Conservation (phyloP, 169 alveolate species). For the Condylostoma magnum region DNA sequence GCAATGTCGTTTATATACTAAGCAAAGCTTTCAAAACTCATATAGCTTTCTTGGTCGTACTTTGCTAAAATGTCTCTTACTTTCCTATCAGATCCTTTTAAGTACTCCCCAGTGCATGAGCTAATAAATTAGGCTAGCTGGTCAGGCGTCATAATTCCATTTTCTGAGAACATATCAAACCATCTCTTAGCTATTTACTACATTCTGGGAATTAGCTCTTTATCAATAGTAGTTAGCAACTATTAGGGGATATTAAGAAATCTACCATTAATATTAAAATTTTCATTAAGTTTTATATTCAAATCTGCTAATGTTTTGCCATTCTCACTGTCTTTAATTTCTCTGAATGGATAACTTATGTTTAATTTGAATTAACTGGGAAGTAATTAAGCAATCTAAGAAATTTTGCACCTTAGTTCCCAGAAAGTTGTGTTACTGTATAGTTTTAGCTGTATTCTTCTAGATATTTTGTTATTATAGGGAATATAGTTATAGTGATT, state of each 20-base stretch:
- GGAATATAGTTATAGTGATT: constrained; percentile 28
- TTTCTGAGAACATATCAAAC: constrained; percentile 58
- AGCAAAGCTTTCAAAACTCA: constrained; percentile 48
- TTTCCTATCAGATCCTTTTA: constrained; percentile 49
- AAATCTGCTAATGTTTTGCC: constrained; percentile 67
- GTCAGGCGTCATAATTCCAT: constrained; percentile 54
- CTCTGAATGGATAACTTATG: constrained; percentile 34
- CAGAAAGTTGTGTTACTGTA: constrained; percentile 55
- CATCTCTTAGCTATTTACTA: constrained; percentile 50
- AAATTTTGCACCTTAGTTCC: constrained; percentile 47
- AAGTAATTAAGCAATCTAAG: constrained; percentile 28
- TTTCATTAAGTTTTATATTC: constrained; percentile 50
- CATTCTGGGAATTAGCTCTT: constrained; percentile 38
- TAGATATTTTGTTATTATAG: constrained; percentile 23
- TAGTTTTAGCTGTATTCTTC: constrained; percentile 43
- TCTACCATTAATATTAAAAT: constrained; percentile 34
- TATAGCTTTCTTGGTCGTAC: constrained; percentile 39
- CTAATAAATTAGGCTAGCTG: constrained; percentile 56
- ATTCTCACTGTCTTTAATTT: constrained; percentile 58
- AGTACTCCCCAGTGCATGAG: constrained; percentile 60
- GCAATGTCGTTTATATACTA: constrained; percentile 58
- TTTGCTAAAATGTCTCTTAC: constrained; percentile 35
- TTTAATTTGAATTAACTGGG: constrained; percentile 30
- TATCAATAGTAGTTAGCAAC: constrained; percentile 26
- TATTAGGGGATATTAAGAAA: constrained; percentile 22